A percentile compares a stretch with the other conserved stretches of the same genome.
Conservation (phyloP, 208 protist genomes). For the Trypanosoma conorhini region DNA sequence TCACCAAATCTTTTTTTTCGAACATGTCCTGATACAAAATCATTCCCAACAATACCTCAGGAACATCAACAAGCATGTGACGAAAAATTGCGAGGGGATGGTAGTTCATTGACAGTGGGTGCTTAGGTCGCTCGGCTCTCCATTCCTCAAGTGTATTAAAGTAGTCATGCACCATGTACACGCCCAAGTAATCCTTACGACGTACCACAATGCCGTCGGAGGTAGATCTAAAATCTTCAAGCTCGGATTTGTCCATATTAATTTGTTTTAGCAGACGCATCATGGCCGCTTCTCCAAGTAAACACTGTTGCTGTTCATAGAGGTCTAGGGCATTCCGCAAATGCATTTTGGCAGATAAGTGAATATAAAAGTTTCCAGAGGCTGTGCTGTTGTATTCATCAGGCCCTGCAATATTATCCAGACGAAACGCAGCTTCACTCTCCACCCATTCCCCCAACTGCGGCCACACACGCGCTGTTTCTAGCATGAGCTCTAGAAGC, state of each 20-base stretch:
- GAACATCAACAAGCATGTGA: slow-evolving; percentile 85
- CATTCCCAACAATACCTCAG: slow-evolving; percentile 88
- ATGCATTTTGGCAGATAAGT: slow-evolving; percentile 87
- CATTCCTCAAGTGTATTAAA: slow-evolving; percentile 82
- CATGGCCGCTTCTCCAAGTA: slow-evolving; percentile 53
- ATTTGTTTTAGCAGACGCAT: slow-evolving; percentile 54
- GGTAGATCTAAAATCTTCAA: slow-evolving; percentile 52
- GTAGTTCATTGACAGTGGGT: slow-evolving; percentile 90
- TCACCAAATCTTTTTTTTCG: slow-evolving; percentile 66
- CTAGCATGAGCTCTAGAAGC: slow-evolving; percentile 85
- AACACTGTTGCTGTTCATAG: slow-evolving; percentile 42
- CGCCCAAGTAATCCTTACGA: slow-evolving; percentile 59
- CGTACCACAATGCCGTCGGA: slow-evolving; percentile 60
- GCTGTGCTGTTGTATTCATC: slow-evolving; percentile 85
- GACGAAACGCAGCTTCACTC: slow-evolving; percentile 64
- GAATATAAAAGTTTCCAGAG: slow-evolving; percentile 88
- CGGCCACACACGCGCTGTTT: slow-evolving; percentile 86
- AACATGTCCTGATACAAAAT: slow-evolving; percentile 80
- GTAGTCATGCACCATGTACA: slow-evolving; percentile 89
- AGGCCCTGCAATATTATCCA: slow-evolving; percentile 84
- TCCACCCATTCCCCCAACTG: slow-evolving; percentile 86
- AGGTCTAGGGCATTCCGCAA: slow-evolving; percentile 54
- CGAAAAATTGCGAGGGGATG: slow-evolving; percentile 89
- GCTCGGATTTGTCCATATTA: slow-evolving; percentile 61
- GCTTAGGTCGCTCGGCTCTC: slow-evolving; percentile 56